Percentiles rank a stretch among this genome's conserved stretches.
Conservation (phyloP, 129 eudicot species). For the Erigeron canadensis region DNA sequence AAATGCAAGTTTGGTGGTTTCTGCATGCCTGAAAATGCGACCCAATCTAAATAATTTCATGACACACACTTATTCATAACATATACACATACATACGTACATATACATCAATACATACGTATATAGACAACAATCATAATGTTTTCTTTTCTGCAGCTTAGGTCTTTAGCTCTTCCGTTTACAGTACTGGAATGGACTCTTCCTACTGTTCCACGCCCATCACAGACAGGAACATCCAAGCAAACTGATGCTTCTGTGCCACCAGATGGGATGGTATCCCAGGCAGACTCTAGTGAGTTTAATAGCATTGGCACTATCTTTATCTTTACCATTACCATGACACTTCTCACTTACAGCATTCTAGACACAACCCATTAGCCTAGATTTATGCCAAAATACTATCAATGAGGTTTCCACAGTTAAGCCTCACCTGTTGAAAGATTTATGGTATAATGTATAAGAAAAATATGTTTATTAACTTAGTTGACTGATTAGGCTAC, state of each 20-base stretch:
- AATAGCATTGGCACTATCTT: conserved; percentile 11
- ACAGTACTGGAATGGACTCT: conserved; percentile 98
- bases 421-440: background rate
- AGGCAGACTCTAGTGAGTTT: conserved; percentile 71
- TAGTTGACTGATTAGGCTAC: background rate
- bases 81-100: background rate
- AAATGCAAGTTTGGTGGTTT: too few relatives aligned
- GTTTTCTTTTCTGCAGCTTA: conserved; percentile 54
- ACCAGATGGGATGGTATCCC: conserved; percentile 35
- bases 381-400: background rate
- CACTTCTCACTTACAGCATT: background rate
- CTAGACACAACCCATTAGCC: background rate
- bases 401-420: background rate
- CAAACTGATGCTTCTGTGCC: conserved; percentile 41
- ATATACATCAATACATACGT: background rate
- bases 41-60: too few relatives aligned
- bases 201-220: conserved; percentile 92
- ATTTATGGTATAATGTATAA: too few relatives aligned
- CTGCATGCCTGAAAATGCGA: too few relatives aligned
- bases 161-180: conserved; percentile 99
- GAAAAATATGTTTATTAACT: too few relatives aligned
- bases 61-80: background rate
- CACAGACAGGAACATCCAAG: conserved; percentile 53
- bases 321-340: conserved; percentile 1
- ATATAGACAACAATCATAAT: conserved; percentile 1